A percentile compares a stretch with the other conserved stretches of the same genome.
phyloP scores from a whole-genome alignment of 768 basidiomycete genomes.

The Glaciozyma antarctica region DNA sequence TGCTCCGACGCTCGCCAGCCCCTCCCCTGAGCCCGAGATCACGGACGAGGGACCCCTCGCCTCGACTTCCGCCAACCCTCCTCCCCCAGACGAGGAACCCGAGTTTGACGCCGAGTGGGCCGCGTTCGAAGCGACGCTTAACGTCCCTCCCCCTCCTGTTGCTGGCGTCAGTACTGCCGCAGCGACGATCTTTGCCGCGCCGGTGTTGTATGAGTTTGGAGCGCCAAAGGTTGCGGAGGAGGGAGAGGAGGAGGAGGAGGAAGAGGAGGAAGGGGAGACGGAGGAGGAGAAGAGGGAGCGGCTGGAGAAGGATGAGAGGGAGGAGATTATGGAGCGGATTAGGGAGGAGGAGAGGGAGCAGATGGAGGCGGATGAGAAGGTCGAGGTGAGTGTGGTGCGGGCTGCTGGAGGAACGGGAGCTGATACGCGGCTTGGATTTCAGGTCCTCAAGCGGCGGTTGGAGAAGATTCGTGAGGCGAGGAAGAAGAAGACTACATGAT shows the following conservation, averaged over 20 bases:
- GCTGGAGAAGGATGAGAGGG: not conserved
- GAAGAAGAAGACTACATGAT: slow-evolving; percentile 12
- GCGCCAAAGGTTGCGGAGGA: slow-evolving; percentile 5
- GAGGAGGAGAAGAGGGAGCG: slow-evolving; percentile 6
- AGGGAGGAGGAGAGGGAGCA: slow-evolving; percentile 20
- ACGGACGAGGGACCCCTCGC: not conserved
- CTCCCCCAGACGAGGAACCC: not conserved
- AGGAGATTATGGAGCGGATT: slow-evolving; percentile 10
- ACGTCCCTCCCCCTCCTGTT: not conserved
- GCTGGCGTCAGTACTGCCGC: not conserved
- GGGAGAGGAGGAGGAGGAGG: slow-evolving; percentile 2
- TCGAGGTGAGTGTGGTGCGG: slow-evolving; percentile 9
- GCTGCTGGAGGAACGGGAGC: not conserved
- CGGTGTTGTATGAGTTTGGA: slow-evolving; percentile 10
- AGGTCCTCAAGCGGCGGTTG: slow-evolving; percentile 28
- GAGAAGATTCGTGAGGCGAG: slow-evolving; percentile 22
- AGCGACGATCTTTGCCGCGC: slow-evolving; percentile 1
- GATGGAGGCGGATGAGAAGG: slow-evolving; percentile 27
- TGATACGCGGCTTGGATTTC: not conserved
- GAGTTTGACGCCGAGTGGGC: slow-evolving; percentile 5
- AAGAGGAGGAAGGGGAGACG: slow-evolving; percentile 7
- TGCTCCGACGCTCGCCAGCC: not conserved
- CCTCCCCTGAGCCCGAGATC: not conserved
- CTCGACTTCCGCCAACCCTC: not conserved
- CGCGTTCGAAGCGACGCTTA: slow-evolving; percentile 2